phyloP scores from a whole-genome alignment of 2,329 filamentous ascomycete genomes.

The Pseudopyricularia cyperi region DNA sequence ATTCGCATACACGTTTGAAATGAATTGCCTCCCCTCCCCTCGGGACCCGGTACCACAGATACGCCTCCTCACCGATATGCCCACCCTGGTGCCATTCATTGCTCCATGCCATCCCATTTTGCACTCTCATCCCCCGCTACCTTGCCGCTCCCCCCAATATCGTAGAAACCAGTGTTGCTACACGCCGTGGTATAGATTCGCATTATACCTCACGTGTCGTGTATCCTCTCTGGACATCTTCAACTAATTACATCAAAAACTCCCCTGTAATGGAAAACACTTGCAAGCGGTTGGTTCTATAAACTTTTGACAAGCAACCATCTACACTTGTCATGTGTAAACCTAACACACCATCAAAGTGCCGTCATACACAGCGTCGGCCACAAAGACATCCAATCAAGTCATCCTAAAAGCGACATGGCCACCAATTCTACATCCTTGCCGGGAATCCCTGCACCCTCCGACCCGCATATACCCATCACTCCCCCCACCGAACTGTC shows the following conservation, averaged over 20 bases:
- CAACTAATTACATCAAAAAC: too few relatives aligned
- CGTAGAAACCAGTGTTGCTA: conserved; percentile 4
- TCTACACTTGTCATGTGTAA: too few relatives aligned
- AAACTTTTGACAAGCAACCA: too few relatives aligned
- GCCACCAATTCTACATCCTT: conserved; percentile 11
- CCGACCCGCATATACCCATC: conserved; percentile 21
- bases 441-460: conserved; percentile 13
- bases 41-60: not conserved
- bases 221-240: too few relatives aligned
- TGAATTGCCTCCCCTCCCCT: not conserved
- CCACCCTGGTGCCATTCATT: conserved; percentile 9
- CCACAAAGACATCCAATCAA: not conserved
- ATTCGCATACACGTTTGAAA: not conserved
- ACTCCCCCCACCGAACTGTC: conserved; percentile 25
- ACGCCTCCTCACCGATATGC: not conserved
- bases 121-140: conserved; percentile 1
- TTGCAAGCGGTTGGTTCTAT: too few relatives aligned
- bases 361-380: too few relatives aligned
- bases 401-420: not conserved
- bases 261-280: too few relatives aligned
- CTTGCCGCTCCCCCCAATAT: conserved; percentile 3
- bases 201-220: not conserved
- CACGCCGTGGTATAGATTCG: not conserved
- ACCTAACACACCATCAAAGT: too few relatives aligned
- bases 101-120: conserved; percentile 1